Conservation (phyloP, 331 rosid species). For the Malus hybrid region DNA sequence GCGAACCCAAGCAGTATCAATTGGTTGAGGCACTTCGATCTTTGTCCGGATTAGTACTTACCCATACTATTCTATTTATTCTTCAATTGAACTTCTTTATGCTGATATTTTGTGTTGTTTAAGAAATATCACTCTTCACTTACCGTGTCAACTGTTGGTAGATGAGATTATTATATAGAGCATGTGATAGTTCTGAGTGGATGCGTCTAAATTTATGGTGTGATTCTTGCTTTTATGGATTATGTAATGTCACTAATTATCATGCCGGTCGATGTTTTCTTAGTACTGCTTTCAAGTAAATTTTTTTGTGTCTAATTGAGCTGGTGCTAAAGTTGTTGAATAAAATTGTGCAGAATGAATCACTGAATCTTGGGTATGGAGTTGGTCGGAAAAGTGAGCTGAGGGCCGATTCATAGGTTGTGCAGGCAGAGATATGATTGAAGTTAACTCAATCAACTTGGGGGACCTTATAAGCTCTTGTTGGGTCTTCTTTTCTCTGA, state of each 20-base stretch:
- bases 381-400: slow-evolving; percentile 15
- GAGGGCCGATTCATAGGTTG: slow-evolving; percentile 51
- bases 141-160: neutral
- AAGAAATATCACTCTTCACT: neutral
- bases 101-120: neutral
- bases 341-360: slow-evolving; percentile 30
- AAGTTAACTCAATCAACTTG: slow-evolving; percentile 23
- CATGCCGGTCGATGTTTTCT: neutral
- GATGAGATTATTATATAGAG: neutral
- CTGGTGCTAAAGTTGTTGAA: slow-evolving; percentile 7
- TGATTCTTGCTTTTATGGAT: neutral
- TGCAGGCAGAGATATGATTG: slow-evolving; percentile 15
- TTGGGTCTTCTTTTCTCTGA: slow-evolving; percentile 5
- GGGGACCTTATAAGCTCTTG: neutral
- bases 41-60: neutral
- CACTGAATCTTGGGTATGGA: slow-evolving; percentile 1
- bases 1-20: neutral
- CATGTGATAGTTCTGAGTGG: neutral
- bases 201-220: neutral
- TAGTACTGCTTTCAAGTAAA: neutral
- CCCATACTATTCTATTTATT: neutral
- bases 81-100: neutral
- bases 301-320: neutral
- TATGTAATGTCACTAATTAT: neutral
- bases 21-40: neutral